Base-by-base conservation (phyloP, 371 early-diverging fungal species). In the Mortierella sp. region DNA sequence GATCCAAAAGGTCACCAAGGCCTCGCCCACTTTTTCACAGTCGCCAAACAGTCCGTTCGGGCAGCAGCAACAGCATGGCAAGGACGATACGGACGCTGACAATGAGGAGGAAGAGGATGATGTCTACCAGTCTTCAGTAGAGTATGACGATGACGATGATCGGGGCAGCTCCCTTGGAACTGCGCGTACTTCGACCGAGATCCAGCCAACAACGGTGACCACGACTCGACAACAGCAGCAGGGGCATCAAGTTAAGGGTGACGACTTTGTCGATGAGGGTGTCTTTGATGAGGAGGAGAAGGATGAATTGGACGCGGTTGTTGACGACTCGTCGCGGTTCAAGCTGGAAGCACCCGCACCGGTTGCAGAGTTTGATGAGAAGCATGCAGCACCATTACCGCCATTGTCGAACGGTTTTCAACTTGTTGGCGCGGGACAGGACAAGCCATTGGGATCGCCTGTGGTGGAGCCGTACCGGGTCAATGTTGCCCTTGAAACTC, bases 261-360 rank as follows among this genome's bases (percentile, higher is more conserved):
- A 80, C 21, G 80, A 80, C 32, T 74, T 85, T 46, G 76, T 72
- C 38, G 85, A 85, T 38, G 85, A 85, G 58, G 85, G 82, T 14
- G 75, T 85, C 27, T 85, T 85, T 74, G 85, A 85, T n/a, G 85
- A 81, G 60, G 85, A 85, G 32, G 86, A 86, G 16, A 79, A 79
- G 76, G 82, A 82, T 63, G 86, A 86, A 27, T 60, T 70, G 18
- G 70, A 71, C 8, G 54, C 63, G 0, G 16, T 75, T 44, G 43
- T 35, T 11, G 56, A 72, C n/a, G 63, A 63, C 54, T 14, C 72
- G 65, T 44, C 54, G 12, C 72, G 49, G 43, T 72, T n/a, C 75
- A 70, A 38, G 43, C 48, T 29, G n/a, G 51, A 51, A 32, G 16
- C 49, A 21, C 24, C 24, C 29, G 21, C 49, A 24, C 38, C 72